Base-by-base conservation (phyloP, 495 filamentous ascomycete species). In the Hypoxylon lenormandii region DNA sequence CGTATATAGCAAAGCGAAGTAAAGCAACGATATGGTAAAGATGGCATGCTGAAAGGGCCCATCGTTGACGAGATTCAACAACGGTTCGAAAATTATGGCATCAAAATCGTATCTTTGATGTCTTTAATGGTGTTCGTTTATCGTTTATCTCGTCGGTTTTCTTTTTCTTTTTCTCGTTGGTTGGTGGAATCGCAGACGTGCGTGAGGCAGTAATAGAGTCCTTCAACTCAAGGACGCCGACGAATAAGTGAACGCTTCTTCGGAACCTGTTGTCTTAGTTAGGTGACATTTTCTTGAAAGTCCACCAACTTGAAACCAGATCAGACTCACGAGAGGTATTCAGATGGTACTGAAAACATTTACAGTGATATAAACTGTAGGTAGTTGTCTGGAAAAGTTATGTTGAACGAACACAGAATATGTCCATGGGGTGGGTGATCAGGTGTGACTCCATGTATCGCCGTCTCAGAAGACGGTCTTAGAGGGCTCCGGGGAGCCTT, bases 51-150 rank as follows among this genome's bases (percentile, higher is more conserved):
- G 61, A 22, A 36, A 51, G 18, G 18, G 49, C 62, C 46, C 47
- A 37, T 38, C 15, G n/a, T 52, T 46, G 51, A 10, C 19, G 23
- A 53, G 40, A 58, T 58, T 63, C 59, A 33, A 54, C 50, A 52
- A 50, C 45, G 13, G 37, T 28, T 49, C 26, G 43, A 38, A 43
- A 61, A 57, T 58, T 56, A 56, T 55, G 33, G 26, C 61, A 13
- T 19, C 53, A 16, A 36, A 52, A 60, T 47, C 45, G 16, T 47
- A 4, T 4, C 8, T n/a, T 42, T 60, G 40, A 59, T 49, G 40
- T 54, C 38, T 62, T 60, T 69, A 3, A 38, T 58, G 30, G 47
- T 60, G 38, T 40, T 42, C 51, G 64, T 69, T 72, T 33, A 38
- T 68, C 54, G 56, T 22, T 12, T 33, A 33, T 33, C 55, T 62